These are phyloP conservation scores for Wickerhamiella parazyma DNA, from an alignment of 805 yeast species.

Conservation along the genomic window DNA sequence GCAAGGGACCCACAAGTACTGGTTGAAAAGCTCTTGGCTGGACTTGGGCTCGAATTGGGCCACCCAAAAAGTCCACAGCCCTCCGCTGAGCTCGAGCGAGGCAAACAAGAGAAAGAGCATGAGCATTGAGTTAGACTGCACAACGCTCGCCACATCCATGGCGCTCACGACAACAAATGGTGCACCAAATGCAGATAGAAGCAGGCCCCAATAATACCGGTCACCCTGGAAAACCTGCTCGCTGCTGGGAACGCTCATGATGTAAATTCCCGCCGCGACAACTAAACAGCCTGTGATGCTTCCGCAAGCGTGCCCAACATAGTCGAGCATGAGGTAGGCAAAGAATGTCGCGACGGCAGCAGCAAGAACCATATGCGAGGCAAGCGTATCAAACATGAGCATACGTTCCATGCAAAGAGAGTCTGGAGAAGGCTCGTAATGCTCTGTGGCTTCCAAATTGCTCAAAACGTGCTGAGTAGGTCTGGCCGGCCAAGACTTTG, in stretches of 20 bases:
- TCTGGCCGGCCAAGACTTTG: conserved; percentile 1
- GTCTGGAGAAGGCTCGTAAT: neutral
- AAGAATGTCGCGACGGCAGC: conserved; percentile 13
- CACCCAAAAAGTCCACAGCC: conserved; percentile 5
- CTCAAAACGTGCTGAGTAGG: neutral
- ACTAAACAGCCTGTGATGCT: conserved; percentile 14
- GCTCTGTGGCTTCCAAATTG: neutral
- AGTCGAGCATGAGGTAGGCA: conserved; percentile 12
- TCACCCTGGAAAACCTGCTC: conserved; percentile 15
- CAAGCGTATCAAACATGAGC: conserved; percentile 13
- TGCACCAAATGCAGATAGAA: conserved; percentile 13
- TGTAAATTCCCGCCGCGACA: conserved; percentile 16
- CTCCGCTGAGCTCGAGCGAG: conserved; percentile 9
- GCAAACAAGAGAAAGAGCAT: conserved; percentile 4
- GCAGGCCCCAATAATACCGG: conserved; percentile 13
- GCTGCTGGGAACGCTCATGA: conserved; percentile 11
- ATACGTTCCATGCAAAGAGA: conserved; percentile 15
- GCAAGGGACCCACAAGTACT: conserved; percentile 7
- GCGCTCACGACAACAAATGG: conserved; percentile 14
- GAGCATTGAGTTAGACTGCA: conserved; percentile 4
- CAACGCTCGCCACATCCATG: conserved; percentile 6
- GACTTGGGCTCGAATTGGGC: conserved; percentile 1
- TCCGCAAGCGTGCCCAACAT: conserved; percentile 15
- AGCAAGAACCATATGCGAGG: conserved; percentile 9
- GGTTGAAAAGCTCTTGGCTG: conserved; percentile 3